Percentiles rank a stretch among this genome's conserved stretches.
Evolutionary conservation across 768 basidiomycete genomes (phyloP).

Genomic region (Tylopilus cervinicoccineus): DNA sequence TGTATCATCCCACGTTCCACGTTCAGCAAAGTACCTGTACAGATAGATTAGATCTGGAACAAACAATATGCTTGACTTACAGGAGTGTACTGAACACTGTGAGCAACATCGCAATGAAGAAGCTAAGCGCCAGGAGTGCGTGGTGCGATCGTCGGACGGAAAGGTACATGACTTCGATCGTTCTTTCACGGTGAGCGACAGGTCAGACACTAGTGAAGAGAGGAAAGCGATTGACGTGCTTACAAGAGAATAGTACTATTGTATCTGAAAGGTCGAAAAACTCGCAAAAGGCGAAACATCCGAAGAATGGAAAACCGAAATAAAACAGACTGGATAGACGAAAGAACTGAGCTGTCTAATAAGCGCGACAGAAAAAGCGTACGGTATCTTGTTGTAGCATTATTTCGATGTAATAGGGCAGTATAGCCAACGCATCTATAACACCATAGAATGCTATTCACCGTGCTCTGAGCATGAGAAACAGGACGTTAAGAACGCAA

Average conservation of each 20-base stretch:
- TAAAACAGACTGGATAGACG: constrained; percentile 57
- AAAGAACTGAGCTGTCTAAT: not conserved
- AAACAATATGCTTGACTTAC: constrained; percentile 36
- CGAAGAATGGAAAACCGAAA: constrained; percentile 90
- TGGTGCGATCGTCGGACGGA: constrained; percentile 83
- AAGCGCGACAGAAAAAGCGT: constrained; percentile 23
- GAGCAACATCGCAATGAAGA: constrained; percentile 85
- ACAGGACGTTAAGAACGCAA: constrained; percentile 1
- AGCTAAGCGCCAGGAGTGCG: constrained; percentile 79
- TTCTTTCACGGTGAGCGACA: constrained; percentile 38
- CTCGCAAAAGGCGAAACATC: constrained; percentile 83
- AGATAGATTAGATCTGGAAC: not conserved
- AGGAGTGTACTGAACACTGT: constrained; percentile 85
- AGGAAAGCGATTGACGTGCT: constrained; percentile 26
- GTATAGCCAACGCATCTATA: constrained; percentile 79
- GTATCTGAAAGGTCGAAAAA: constrained; percentile 86
- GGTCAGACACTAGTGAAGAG: constrained; percentile 1
- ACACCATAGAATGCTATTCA: constrained; percentile 74
- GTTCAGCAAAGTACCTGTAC: constrained; percentile 79
- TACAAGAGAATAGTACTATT: constrained; percentile 80
- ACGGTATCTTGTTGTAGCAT: constrained; percentile 83
- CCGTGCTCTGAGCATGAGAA: not conserved
- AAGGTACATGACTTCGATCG: constrained; percentile 91
- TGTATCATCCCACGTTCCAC: constrained; percentile 84
- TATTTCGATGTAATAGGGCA: constrained; percentile 89